Percentiles rank a stretch among this genome's conserved stretches.
These are phyloP conservation scores for Arabidopsis lyrata DNA, from an alignment of 441 rosid genomes.

Conservation along the genomic window DNA sequence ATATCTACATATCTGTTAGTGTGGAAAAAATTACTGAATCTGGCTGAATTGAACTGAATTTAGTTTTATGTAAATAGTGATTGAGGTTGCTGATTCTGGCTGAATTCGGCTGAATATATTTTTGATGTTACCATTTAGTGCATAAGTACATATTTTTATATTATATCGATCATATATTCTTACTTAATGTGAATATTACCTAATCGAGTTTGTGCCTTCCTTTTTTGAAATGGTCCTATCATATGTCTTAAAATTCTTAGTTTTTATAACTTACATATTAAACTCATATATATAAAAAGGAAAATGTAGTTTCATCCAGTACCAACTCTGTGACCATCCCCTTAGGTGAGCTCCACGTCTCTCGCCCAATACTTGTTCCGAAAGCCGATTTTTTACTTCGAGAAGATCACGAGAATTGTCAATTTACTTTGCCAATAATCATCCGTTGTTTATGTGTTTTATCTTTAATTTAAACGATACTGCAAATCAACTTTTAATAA, in stretches of 20 bases:
- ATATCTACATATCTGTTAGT: too few species aligned
- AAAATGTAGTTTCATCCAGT: not conserved
- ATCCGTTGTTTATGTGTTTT: not conserved
- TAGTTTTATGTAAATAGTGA: too few species aligned
- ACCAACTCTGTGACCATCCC: slow-evolving; percentile 5
- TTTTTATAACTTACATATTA: not conserved
- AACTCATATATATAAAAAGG: not conserved
- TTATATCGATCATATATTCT: not conserved
- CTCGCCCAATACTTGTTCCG: not conserved
- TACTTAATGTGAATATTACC: not conserved
- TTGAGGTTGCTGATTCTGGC: too few species aligned
- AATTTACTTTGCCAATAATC: not conserved
- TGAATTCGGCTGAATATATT: too few species aligned
- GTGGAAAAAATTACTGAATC: too few species aligned
- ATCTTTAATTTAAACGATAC: not conserved
- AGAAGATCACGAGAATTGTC: not conserved
- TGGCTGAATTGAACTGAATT: too few species aligned
- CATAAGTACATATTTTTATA: not conserved
- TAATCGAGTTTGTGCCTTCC: not conserved
- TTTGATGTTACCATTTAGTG: too few species aligned
- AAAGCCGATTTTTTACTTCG: not conserved
- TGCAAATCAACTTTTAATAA: not conserved
- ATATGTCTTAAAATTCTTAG: not conserved
- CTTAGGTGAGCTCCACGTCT: slow-evolving; percentile 10
- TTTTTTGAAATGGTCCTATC: not conserved